phyloP scores from a whole-genome alignment of 2,329 filamentous ascomycete genomes.

The Fusarium virguliforme region DNA sequence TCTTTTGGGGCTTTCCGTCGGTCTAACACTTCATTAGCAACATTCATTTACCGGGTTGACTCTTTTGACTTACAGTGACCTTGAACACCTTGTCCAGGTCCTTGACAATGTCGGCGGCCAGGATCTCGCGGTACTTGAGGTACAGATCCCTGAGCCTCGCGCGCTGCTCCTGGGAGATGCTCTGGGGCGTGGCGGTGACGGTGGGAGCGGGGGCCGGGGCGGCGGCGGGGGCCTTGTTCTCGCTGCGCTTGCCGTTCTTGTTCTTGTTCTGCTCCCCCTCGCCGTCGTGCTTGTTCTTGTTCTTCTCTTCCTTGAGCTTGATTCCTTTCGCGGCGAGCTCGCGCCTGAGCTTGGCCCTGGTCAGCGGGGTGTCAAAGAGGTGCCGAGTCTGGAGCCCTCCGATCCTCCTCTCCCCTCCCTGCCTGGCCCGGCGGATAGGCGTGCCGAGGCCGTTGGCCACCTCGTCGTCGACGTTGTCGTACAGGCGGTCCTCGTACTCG shows the following conservation, averaged over 20 bases:
- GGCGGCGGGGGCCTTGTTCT: background rate
- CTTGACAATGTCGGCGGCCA: conserved; percentile 23
- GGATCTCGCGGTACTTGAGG: conserved; percentile 38
- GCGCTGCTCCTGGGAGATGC: conserved; percentile 17
- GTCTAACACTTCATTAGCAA: background rate
- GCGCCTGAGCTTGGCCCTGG: background rate
- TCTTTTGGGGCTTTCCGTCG: background rate
- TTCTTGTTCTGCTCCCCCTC: too few relatives aligned
- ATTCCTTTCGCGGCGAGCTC: too few relatives aligned
- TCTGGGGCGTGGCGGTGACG: too few relatives aligned
- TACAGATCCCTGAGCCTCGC: conserved; percentile 27
- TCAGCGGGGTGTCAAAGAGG: too few relatives aligned
- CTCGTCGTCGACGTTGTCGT: conserved; percentile 14
- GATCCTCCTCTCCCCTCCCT: too few relatives aligned
- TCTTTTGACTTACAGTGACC: background rate
- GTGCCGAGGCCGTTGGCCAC: background rate
- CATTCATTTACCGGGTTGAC: background rate
- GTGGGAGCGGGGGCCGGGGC: too few relatives aligned
- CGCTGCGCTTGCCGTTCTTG: background rate
- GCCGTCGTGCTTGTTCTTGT: too few relatives aligned
- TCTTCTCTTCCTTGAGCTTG: too few relatives aligned
- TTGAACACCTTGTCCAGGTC: conserved; percentile 36
- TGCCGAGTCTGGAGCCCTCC: too few relatives aligned
- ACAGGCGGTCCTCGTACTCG: conserved; percentile 30
- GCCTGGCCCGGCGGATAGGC: too few relatives aligned